These are phyloP conservation scores for Cercospora sp. DNA, from an alignment of 2,329 filamentous ascomycete genomes.

Conservation along the genomic window DNA sequence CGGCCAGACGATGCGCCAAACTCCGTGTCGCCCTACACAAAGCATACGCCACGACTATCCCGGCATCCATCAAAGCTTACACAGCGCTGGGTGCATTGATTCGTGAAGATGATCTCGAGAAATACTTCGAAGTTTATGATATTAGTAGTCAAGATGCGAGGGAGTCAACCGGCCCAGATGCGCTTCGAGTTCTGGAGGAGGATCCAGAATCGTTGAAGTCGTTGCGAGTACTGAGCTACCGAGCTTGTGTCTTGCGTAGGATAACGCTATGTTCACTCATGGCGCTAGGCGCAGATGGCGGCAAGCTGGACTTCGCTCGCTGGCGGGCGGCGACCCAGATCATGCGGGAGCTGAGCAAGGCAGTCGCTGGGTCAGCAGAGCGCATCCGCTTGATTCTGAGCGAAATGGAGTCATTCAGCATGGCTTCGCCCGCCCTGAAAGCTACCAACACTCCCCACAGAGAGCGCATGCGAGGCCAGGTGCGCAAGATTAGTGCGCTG, in stretches of 20 bases:
- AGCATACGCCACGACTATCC: constrained; percentile 68
- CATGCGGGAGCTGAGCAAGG: constrained; percentile 64
- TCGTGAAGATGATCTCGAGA: constrained; percentile 79
- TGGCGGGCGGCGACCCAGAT: constrained; percentile 79
- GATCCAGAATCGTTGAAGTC: constrained; percentile 77
- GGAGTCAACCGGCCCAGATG: constrained; percentile 52
- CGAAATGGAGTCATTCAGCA: constrained; percentile 67
- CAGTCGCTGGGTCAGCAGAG: constrained; percentile 63
- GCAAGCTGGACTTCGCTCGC: constrained; percentile 71
- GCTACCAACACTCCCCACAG: constrained; percentile 63
- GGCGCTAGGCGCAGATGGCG: constrained; percentile 78
- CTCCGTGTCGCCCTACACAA: constrained; percentile 74
- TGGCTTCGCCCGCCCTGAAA: constrained; percentile 56
- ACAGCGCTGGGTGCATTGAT: constrained; percentile 69
- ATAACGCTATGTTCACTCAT: constrained; percentile 86
- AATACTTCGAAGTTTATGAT: constrained; percentile 75
- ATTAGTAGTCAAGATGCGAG: constrained; percentile 50
- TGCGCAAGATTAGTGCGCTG: constrained; percentile 83
- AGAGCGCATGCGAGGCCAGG: constrained; percentile 80
- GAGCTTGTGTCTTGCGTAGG: constrained; percentile 77
- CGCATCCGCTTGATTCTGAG: constrained; percentile 68
- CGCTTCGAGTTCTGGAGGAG: constrained; percentile 64
- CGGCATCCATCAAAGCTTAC: constrained; percentile 70
- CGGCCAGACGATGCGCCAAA: constrained; percentile 72
- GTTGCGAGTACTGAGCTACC: constrained; percentile 64